Base-by-base conservation (phyloP, 192 early-diverging fungal genomes). In the Coemansia sp. region DNA sequence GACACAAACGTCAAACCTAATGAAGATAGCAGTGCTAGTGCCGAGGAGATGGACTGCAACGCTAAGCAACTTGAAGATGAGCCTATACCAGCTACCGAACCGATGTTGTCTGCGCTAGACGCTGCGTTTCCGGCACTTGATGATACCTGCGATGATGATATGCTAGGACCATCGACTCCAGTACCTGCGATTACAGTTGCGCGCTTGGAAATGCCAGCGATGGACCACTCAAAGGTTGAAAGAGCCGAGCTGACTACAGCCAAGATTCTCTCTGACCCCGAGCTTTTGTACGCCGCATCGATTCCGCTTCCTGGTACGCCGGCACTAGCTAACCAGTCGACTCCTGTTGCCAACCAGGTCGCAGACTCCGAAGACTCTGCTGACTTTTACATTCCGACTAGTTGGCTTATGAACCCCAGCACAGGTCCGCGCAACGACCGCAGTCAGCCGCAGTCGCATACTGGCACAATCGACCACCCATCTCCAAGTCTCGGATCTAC, bases 361-460 rank as follows among this genome's bases (percentile, higher is more conserved):
- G 34, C 15, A 2, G 19, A 55, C 21, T 5, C 50, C 0, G 60
- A 68, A 31, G 63, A 61, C 17, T 36, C 55, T 21, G 59, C 72
- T 3, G 81, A 84, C 48, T 76, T 84, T 63, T 67, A 41, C 45
- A 84, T 84, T 31, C 81, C 81, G 6, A 70, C 81, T 7, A 66
- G 75, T 67, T 84, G 81, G 81, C 67, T 84, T 48, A 84, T 84
- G 81, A 69, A 75, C 51, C 72, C 69, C 21, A 48, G 68, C 42
- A 66, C 72, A 1, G 60, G 53, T 57, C 46, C 58, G 5, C 59
- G 64, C 27, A 69, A 69, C n/a, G 29, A 67, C 25, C 23, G 51
- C 36, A 37, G 39, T 7, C 75, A 50, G 45, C 34, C 34, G 15
- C 66, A 67, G 36, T 12, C 58, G 31, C 68, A 42, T 12, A 36